Base-by-base conservation (phyloP, 805 yeast species). In the Spathaspora girioi region DNA sequence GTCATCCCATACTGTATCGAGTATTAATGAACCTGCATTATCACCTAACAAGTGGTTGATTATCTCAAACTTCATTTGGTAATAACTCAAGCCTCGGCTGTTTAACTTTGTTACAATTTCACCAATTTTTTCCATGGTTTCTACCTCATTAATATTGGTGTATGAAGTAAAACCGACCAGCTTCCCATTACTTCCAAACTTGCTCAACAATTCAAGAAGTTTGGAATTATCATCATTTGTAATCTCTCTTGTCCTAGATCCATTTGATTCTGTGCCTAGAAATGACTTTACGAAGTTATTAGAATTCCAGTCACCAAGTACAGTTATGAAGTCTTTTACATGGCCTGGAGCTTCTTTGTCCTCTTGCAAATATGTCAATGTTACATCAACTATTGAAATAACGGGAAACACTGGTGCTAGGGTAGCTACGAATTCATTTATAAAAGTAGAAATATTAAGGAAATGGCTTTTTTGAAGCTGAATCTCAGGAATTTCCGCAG, bases 1-100 rank as follows among this genome's bases (percentile, higher is more conserved):
- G 0, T 59, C 53, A 11, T 71, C 67, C 81, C 84, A 77, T 9
- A 56, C 46, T 6, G 70, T 67, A 31, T 74, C 72, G 5, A 67
- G 56, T 0, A 81, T 53, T 0, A 45, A 20, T 12, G 40, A 29
- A 35, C 14, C 11, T 5, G 26, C 45, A 18, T 35, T 7, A 15
- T 14, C n/a, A 3, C 63, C 64, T 18, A 73, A 49, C 3, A 74
- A 52, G 31, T 63, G 54, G 14, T 52, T 43, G 8, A 74, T 48
- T 19, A 74, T 61, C 1, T 38, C 41, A 1, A 60, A 42, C 46
- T 70, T 73, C 6, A 62, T 58, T 18, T 63, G 63, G 10, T 56
- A 51, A 19, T 42, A 58, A 47, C 45, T 57, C n/a, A 48, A 41
- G 18, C 55, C 45, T 1, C 46, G 27, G 1, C 43, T 45, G 19